Evolutionary conservation across 257 asterid species (phyloP).

Genomic region (Penstemon davidsonii): DNA sequence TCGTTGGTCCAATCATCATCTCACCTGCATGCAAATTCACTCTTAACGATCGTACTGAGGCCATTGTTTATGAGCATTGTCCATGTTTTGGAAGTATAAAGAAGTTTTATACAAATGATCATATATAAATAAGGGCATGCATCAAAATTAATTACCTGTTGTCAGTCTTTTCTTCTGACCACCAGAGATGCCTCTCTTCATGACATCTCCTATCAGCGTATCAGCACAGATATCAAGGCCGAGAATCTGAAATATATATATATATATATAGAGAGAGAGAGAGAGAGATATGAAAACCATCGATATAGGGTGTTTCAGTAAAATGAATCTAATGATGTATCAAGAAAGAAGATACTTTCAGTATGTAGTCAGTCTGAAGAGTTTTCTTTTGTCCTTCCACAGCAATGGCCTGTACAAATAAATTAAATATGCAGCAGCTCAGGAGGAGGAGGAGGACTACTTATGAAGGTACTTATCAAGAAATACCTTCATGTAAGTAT

Average conservation of each 20-base stretch:
- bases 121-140: too few relatives aligned
- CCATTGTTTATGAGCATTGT: too few relatives aligned
- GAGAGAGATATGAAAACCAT: too few relatives aligned
- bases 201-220: constrained; percentile 57
- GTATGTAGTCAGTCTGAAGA: constrained; percentile 54
- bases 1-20: constrained; percentile 64
- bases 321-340: not conserved
- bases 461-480: too few relatives aligned
- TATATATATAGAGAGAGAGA: too few relatives aligned
- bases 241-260: constrained; percentile 41
- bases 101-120: too few relatives aligned
- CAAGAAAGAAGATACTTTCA: constrained; percentile 39
- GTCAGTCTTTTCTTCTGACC: constrained; percentile 68
- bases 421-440: too few relatives aligned
- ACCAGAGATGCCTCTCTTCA: constrained; percentile 68
- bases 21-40: constrained; percentile 37
- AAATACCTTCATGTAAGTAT: constrained; percentile 57
- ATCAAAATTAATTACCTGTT: constrained; percentile 38
- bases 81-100: too few relatives aligned
- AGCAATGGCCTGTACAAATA: constrained; percentile 44
- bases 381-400: constrained; percentile 51
- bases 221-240: constrained; percentile 61
- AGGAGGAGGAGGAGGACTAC: too few relatives aligned
- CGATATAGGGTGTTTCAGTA: not conserved
- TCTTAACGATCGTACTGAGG: too few relatives aligned